These are phyloP conservation scores for Novymonas esmeraldas DNA, from an alignment of 208 protist genomes.

Conservation along the genomic window DNA sequence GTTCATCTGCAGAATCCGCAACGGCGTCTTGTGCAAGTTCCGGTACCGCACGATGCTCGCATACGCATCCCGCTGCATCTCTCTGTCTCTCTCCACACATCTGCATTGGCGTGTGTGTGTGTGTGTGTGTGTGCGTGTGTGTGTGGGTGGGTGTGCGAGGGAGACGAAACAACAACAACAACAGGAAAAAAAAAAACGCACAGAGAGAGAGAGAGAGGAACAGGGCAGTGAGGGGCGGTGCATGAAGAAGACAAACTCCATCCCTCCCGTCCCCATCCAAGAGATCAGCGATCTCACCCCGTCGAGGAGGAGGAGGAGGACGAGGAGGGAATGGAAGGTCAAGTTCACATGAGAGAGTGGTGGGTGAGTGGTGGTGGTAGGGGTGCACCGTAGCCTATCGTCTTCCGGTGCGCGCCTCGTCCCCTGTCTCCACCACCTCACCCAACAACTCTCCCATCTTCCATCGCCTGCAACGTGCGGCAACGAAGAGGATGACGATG, in stretches of 20 bases:
- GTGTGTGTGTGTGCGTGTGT: not conserved
- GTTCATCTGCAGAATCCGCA: slow-evolving; percentile 75
- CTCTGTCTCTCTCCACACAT: slow-evolving; percentile 4
- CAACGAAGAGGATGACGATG: too few relatives aligned
- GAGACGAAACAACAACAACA: not conserved
- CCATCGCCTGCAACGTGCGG: too few relatives aligned
- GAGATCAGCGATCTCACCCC: too few relatives aligned
- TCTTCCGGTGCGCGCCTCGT: too few relatives aligned
- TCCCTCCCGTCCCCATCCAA: too few relatives aligned
- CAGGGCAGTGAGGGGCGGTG: not conserved
- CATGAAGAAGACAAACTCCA: not conserved
- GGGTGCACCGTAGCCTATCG: too few relatives aligned
- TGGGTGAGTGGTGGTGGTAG: too few relatives aligned
- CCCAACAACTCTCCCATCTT: too few relatives aligned
- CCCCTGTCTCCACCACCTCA: too few relatives aligned
- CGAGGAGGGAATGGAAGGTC: too few relatives aligned
- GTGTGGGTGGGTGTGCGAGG: not conserved
- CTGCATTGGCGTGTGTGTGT: not conserved
- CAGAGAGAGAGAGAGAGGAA: not conserved
- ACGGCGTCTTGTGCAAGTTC: slow-evolving; percentile 52
- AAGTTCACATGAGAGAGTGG: too few relatives aligned
- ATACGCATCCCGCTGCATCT: slow-evolving; percentile 85
- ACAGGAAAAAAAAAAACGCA: not conserved
- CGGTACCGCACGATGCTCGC: slow-evolving; percentile 60
- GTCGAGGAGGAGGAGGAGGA: too few relatives aligned